Conservation (phyloP, 2,329 filamentous ascomycete species). For the Hypoxylon sp. region DNA sequence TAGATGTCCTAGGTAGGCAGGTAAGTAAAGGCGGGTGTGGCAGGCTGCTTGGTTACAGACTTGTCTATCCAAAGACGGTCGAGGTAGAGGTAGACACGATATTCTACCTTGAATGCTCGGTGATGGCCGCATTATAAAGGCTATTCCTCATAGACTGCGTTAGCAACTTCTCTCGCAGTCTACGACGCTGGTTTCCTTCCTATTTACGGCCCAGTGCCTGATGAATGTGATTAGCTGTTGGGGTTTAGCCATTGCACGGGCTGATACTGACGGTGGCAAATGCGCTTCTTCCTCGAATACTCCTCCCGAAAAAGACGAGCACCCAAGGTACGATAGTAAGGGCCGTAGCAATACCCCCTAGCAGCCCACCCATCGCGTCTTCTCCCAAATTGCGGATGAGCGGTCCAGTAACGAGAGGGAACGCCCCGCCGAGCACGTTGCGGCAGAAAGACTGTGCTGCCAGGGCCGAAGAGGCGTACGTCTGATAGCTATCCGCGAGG, state of each 20-base stretch:
- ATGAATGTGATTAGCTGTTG: neutral
- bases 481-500: slow-evolving; percentile 85
- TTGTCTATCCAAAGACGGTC: too few relatives aligned
- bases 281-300: slow-evolving; percentile 76
- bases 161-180: too few relatives aligned
- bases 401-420: slow-evolving; percentile 77
- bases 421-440: slow-evolving; percentile 81
- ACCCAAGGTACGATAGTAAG: slow-evolving; percentile 89
- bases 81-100: too few relatives aligned
- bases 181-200: too few relatives aligned
- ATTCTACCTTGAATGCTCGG: too few relatives aligned
- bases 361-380: slow-evolving; percentile 73
- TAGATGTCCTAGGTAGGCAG: too few relatives aligned
- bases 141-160: too few relatives aligned
- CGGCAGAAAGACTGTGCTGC: slow-evolving; percentile 88
- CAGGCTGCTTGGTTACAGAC: too few relatives aligned
- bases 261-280: slow-evolving; percentile 68
- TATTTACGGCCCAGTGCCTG: slow-evolving; percentile 3
- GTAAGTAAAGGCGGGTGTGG: too few relatives aligned
- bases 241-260: neutral
- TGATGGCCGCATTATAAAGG: too few relatives aligned
- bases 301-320: slow-evolving; percentile 78
- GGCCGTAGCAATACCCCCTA: slow-evolving; percentile 74
- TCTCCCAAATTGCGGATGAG: slow-evolving; percentile 79
- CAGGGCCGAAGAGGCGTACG: slow-evolving; percentile 83